phyloP scores from a whole-genome alignment of 768 basidiomycete species.

The Mycena amicta region DNA sequence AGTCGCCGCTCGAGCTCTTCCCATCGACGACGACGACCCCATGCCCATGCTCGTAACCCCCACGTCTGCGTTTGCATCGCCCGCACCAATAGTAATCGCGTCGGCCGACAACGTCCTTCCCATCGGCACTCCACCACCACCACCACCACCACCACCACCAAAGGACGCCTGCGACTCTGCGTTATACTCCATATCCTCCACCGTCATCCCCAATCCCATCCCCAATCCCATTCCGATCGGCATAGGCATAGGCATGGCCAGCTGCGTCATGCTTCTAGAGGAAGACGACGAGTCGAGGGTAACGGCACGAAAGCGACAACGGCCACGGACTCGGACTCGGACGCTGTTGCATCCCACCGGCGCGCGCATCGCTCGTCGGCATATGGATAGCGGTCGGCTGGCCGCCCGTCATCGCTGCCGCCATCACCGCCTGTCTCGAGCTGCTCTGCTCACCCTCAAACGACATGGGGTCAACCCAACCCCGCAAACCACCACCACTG shows the following conservation, averaged over 20 bases:
- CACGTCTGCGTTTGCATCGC: not conserved
- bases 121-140: not conserved
- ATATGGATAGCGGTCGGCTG: not conserved
- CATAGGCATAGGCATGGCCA: not conserved
- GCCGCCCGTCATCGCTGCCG: not conserved
- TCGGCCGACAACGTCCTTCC: not conserved
- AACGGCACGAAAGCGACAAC: too few species aligned
- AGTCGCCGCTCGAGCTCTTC: not conserved
- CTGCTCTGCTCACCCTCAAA: not conserved
- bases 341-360: too few species aligned
- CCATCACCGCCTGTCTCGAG: not conserved
- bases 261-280: not conserved
- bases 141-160: not conserved
- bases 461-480: not conserved
- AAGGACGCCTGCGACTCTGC: not conserved
- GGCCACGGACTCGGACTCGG: too few species aligned
- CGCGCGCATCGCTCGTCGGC: not conserved
- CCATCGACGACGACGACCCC: not conserved
- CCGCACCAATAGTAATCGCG: not conserved
- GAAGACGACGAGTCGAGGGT: not conserved
- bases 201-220: not conserved
- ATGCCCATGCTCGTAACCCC: not conserved
- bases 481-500: not conserved
- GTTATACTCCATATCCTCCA: not conserved
- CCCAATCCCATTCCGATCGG: not conserved